Evolutionary conservation across 352 stramenopile genomes (phyloP), one percentile per base, ranked within the genome.

Genomic region (Globisporangium ultimum): DNA sequence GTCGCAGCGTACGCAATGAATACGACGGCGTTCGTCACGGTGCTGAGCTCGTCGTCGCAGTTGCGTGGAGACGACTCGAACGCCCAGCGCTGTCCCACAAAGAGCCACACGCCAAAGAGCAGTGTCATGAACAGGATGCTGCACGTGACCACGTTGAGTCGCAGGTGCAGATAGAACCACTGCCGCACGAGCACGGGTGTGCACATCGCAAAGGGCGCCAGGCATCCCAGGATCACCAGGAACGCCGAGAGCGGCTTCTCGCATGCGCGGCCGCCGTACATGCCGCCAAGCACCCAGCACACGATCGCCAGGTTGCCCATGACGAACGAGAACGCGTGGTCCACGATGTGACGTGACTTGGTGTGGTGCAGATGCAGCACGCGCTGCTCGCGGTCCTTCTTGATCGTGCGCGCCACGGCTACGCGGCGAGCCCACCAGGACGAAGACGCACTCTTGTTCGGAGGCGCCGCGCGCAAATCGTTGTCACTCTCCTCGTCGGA

Each of bases 131-230:
- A 24, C 34, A 77, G 50, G 0, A 80, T 45, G 0, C 20, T 21
- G 6, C 58, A 24, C 1, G 67, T 66, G 6, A 63, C 49, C 6
- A 62, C 28, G 52, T 70, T 67, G 2, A 76, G 40, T 13, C 68
- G 66, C 11, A 73, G 49, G 34, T 78, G 63, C 40, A 80, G 60
- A 32, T 80, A 78, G 47, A 80, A 60, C 66, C 72, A 80, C 53
- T 78, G 66, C 6, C 71, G 68, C 12, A 75, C 21, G 7, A 80
- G 57, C 18, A 80, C 65, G 15, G 68, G 68, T 0, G 70, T 50
- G 50, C 60, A 73, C 10, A 63, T 66, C 0, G 71, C 68, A 48
- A 72, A 73, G n/a, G 65, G 58, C 2, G 66, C 61, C 5, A 80
- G 47, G n/a, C 64, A 56, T 9, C 68, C 72, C 6, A 75, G 50